Evolutionary conservation across 176 grass and related monocot species (phyloP).

Genomic region (Thalia dealbata): DNA sequence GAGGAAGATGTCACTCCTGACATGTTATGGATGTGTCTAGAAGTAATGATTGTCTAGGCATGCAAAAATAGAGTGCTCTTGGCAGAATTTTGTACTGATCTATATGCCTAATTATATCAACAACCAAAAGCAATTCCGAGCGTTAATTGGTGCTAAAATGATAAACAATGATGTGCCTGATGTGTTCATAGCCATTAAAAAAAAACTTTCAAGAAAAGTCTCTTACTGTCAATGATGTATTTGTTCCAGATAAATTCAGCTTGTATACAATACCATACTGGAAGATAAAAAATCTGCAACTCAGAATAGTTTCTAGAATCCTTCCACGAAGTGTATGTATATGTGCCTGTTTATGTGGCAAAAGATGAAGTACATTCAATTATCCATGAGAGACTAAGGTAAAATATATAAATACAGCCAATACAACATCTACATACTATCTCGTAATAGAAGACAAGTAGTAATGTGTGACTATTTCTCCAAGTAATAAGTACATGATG

Average conservation of each 20-base stretch:
- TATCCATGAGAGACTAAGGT: too few relatives aligned
- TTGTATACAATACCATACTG: conserved; percentile 94
- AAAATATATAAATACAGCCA: background rate
- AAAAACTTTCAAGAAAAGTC: background rate
- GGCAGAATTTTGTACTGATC: background rate
- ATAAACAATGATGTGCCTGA: too few relatives aligned
- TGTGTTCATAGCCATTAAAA: background rate
- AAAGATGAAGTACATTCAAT: too few relatives aligned
- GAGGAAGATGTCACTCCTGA: background rate
- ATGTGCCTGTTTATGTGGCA: conserved; percentile 38
- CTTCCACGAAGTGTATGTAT: conserved; percentile 72
- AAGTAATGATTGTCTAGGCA: background rate
- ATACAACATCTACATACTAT: background rate
- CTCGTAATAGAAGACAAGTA: too few relatives aligned
- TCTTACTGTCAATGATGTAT: conserved; percentile 55
- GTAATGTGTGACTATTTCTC: too few relatives aligned
- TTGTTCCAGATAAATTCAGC: conserved; percentile 35
- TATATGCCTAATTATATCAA: background rate
- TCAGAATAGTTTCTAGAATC: conserved; percentile 73
- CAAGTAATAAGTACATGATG: too few relatives aligned
- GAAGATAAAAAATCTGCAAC: conserved; percentile 84
- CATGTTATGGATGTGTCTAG: background rate
- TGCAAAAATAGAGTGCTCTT: background rate
- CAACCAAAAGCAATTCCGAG: background rate
- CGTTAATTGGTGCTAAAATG: background rate